Conservation (phyloP, 1,139 yeast genomes). For the Lodderomyces jiufengensis region DNA sequence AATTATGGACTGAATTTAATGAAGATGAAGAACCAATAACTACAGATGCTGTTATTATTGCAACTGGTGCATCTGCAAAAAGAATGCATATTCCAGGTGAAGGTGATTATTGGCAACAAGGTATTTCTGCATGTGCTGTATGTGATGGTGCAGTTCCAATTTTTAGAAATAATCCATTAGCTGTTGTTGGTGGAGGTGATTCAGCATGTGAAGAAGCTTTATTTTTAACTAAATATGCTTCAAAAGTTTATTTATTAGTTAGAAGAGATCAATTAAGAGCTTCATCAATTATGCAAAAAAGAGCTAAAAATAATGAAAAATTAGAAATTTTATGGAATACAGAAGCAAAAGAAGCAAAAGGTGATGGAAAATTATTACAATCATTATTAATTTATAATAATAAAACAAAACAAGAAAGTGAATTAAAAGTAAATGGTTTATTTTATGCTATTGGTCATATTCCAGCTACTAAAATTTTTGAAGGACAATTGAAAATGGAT, state of each 20-base stretch:
- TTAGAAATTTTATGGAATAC: constrained; percentile 88
- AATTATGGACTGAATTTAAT: constrained; percentile 93
- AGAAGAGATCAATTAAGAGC: constrained; percentile 95
- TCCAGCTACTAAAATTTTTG: constrained; percentile 83
- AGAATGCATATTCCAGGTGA: constrained; percentile 94
- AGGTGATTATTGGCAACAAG: constrained; percentile 97
- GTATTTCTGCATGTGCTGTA: constrained; percentile 98
- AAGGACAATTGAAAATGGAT: constrained; percentile 77
- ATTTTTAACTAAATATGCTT: constrained; percentile 93
- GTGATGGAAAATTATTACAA: constrained; percentile 77
- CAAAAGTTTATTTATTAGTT: constrained; percentile 88
- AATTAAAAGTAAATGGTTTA: constrained; percentile 81
- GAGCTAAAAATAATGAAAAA: constrained; percentile 79
- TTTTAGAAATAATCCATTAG: constrained; percentile 95
- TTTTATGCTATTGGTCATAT: constrained; percentile 97
- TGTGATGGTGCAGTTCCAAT: constrained; percentile 99
- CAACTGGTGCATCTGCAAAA: constrained; percentile 98
- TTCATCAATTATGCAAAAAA: constrained; percentile 92
- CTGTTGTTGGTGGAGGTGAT: constrained; percentile 98
- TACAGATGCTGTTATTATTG: constrained; percentile 86
- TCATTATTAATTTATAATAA: constrained; percentile 63
- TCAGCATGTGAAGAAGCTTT: constrained; percentile 99
- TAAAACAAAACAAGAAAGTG: constrained; percentile 63
- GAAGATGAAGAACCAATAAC: constrained; percentile 88
- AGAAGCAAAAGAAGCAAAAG: constrained; percentile 82